Evolutionary conservation across 1,284 basidiomycete genomes (phyloP).

Genomic region (Cystobasidiaceae sp.): DNA sequence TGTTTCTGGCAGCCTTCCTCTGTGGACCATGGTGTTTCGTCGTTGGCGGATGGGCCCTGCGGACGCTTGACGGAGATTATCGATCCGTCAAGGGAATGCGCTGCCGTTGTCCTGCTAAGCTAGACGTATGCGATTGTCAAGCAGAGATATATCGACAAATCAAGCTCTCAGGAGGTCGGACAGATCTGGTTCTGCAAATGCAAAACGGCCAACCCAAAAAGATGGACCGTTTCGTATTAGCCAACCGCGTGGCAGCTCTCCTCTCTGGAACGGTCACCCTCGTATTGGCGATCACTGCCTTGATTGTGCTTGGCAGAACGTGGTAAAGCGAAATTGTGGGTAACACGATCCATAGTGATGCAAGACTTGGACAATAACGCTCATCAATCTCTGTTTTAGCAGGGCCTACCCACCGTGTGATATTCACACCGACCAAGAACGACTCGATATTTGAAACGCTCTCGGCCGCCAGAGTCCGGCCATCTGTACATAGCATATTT

Average conservation of each 20-base stretch:
- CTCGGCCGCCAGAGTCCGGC: no score
- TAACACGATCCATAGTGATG: neutral
- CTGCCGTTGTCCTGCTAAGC: conserved; percentile 6
- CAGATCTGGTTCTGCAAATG: neutral
- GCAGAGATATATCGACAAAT: conserved; percentile 28
- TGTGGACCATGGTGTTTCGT: conserved; percentile 28
- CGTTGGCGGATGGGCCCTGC: conserved; percentile 22
- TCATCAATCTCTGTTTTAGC: neutral
- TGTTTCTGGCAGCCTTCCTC: conserved; percentile 26
- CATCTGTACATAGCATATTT: no score
- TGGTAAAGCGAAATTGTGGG: conserved; percentile 5
- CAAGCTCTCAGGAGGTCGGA: conserved; percentile 18
- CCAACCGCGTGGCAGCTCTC: conserved; percentile 18
- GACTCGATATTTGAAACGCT: no score
- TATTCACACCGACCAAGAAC: no score
- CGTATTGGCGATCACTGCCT: conserved; percentile 22
- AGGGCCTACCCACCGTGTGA: no score
- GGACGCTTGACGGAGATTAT: conserved; percentile 16
- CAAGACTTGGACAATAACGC: neutral
- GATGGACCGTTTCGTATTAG: conserved; percentile 26
- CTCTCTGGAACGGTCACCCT: conserved; percentile 13
- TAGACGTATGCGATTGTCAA: conserved; percentile 17
- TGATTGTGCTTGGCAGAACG: conserved; percentile 17
- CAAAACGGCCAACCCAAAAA: neutral
- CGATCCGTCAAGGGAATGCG: conserved; percentile 7